Percentiles rank a stretch among this genome's conserved stretches.
phyloP scores from a whole-genome alignment of 2,329 filamentous ascomycete species.

The Cladosporium sp. region DNA sequence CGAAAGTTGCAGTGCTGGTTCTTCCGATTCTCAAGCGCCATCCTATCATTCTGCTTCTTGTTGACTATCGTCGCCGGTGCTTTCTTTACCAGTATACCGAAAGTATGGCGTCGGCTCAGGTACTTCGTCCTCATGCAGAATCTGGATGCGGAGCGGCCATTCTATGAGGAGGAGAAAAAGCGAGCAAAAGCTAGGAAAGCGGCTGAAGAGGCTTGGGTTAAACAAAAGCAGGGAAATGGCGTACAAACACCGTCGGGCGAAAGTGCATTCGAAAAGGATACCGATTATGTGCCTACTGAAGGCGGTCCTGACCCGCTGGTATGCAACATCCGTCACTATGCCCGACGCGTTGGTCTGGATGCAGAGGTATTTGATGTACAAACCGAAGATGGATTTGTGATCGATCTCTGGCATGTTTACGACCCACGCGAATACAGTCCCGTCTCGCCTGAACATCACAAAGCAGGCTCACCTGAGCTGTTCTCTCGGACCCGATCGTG shows the following conservation, averaged over 20 bases:
- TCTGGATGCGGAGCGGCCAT: slow-evolving; percentile 58
- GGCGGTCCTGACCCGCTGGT: slow-evolving; percentile 74
- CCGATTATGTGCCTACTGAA: slow-evolving; percentile 68
- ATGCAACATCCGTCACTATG: slow-evolving; percentile 81
- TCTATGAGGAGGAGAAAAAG: slow-evolving; percentile 66
- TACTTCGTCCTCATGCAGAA: slow-evolving; percentile 55
- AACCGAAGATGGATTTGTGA: slow-evolving; percentile 90
- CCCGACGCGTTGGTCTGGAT: slow-evolving; percentile 78
- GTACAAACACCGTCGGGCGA: slow-evolving; percentile 41
- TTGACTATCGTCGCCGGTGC: slow-evolving; percentile 70
- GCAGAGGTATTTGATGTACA: slow-evolving; percentile 78
- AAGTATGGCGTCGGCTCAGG: slow-evolving; percentile 46
- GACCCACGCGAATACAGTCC: slow-evolving; percentile 68
- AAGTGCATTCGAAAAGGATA: slow-evolving; percentile 31
- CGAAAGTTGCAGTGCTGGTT: slow-evolving; percentile 60
- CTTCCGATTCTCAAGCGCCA: slow-evolving; percentile 64
- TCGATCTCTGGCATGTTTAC: slow-evolving; percentile 84
- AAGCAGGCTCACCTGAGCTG: slow-evolving; percentile 55
- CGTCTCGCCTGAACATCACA: slow-evolving; percentile 40
- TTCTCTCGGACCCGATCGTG: slow-evolving; percentile 43
- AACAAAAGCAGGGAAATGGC: slow-evolving; percentile 37
- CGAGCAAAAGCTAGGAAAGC: slow-evolving; percentile 54
- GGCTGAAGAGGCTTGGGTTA: slow-evolving; percentile 59
- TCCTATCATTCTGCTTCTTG: slow-evolving; percentile 74
- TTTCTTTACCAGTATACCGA: slow-evolving; percentile 61